Percentiles rank a stretch among this genome's conserved stretches.
These are phyloP conservation scores for Heimioporus retisporus DNA, from an alignment of 1,284 basidiomycete species.

Conservation along the genomic window DNA sequence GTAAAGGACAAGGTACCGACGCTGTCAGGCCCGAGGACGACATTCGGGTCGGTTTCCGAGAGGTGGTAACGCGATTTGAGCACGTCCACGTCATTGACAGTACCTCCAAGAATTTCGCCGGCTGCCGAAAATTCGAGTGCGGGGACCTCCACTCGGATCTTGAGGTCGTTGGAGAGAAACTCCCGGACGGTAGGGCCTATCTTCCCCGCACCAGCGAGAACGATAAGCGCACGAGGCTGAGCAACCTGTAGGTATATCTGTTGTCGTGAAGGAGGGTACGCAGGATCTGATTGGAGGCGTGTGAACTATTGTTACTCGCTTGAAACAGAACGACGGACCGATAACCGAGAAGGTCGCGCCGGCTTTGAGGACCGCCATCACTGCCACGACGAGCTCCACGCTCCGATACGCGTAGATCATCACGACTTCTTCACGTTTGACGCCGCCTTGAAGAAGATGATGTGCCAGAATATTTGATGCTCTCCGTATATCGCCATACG, in stretches of 20 bases:
- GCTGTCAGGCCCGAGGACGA: slow-evolving; percentile 94
- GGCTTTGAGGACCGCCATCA: slow-evolving; percentile 97
- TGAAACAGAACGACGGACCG: slow-evolving; percentile 59
- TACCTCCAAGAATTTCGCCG: slow-evolving; percentile 79
- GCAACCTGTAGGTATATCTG: slow-evolving; percentile 97
- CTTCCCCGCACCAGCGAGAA: slow-evolving; percentile 92
- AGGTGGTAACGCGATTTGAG: slow-evolving; percentile 63
- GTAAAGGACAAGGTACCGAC: slow-evolving; percentile 98
- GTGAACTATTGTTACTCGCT: slow-evolving; percentile 16
- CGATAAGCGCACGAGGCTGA: slow-evolving; percentile 92
- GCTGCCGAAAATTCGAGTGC: slow-evolving; percentile 82
- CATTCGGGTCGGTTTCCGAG: slow-evolving; percentile 80
- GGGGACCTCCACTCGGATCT: slow-evolving; percentile 94
- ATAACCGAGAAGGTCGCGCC: slow-evolving; percentile 99
- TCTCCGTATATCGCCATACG: slow-evolving; percentile 86
- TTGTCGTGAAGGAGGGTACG: slow-evolving; percentile 96
- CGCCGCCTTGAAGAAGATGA: slow-evolving; percentile 86
- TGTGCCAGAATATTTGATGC: slow-evolving; percentile 95
- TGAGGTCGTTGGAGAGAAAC: slow-evolving; percentile 85
- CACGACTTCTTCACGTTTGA: slow-evolving; percentile 96
- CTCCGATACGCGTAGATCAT: slow-evolving; percentile 99
- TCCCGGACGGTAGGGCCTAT: slow-evolving; percentile 89
- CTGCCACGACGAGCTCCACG: slow-evolving; percentile 97
- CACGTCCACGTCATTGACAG: slow-evolving; percentile 58
- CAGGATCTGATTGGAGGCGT: slow-evolving; percentile 75